Percentiles rank a stretch among this genome's conserved stretches.
phyloP scores from a whole-genome alignment of 2,329 filamentous ascomycete genomes.

The Massarina eburnea region DNA sequence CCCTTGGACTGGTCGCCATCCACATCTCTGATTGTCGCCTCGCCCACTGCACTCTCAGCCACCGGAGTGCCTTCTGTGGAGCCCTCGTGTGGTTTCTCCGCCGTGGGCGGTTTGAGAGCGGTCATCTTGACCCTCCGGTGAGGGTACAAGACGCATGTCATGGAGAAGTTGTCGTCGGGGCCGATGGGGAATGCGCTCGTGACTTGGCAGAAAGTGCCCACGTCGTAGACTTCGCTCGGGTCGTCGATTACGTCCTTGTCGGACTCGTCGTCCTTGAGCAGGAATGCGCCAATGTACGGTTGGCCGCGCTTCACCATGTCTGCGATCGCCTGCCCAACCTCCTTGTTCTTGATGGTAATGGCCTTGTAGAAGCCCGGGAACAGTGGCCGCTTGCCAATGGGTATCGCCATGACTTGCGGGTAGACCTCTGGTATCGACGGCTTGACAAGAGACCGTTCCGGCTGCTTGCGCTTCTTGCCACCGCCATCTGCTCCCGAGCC shows the following conservation, averaged over 20 bases:
- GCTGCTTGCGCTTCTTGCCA: slow-evolving; percentile 71
- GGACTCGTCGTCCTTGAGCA: slow-evolving; percentile 94
- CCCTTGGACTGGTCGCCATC: slow-evolving; percentile 57
- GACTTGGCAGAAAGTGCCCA: slow-evolving; percentile 96
- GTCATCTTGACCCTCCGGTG: slow-evolving; percentile 93
- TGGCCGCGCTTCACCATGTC: slow-evolving; percentile 97
- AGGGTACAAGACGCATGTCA: slow-evolving; percentile 94
- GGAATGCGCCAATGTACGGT: slow-evolving; percentile 93
- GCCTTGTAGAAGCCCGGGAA: slow-evolving; percentile 99
- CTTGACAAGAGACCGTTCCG: slow-evolving; percentile 80
- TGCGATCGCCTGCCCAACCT: slow-evolving; percentile 87
- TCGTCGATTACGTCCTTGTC: slow-evolving; percentile 94
- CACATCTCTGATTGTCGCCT: slow-evolving; percentile 54
- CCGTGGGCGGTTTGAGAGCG: slow-evolving; percentile 70
- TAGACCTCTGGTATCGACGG: slow-evolving; percentile 91
- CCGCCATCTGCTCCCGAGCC: slow-evolving; percentile 55
- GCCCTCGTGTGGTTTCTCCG: slow-evolving; percentile 33
- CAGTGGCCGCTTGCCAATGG: slow-evolving; percentile 87
- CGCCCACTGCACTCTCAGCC: slow-evolving; percentile 44
- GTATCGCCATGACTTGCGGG: slow-evolving; percentile 95
- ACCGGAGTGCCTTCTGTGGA: slow-evolving; percentile 30
- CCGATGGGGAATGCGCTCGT: slow-evolving; percentile 93
- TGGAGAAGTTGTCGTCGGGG: slow-evolving; percentile 72
- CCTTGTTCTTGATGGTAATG: slow-evolving; percentile 90
- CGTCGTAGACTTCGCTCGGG: slow-evolving; percentile 88